Evolutionary conservation across 768 basidiomycete species (phyloP), one percentile per base, ranked within the genome.

Genomic region (Pholiota molesta): DNA sequence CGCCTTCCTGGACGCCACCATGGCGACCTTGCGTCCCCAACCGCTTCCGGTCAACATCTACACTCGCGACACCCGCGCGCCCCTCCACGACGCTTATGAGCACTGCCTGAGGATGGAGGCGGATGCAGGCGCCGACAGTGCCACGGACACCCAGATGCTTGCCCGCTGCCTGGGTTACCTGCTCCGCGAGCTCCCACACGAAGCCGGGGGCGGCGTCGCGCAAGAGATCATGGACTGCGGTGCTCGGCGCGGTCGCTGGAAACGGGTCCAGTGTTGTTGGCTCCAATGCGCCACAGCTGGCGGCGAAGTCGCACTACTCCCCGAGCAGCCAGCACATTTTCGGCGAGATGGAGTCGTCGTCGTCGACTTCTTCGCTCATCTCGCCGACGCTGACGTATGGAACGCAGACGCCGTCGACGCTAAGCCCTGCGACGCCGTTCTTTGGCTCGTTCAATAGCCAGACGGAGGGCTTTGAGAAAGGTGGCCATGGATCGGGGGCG

Each of bases 381-480:
- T 90, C 89, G 4, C 89, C 89, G 10, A 83, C 88, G 8, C 78
- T 90, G 61, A 90, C 86, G 16, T 90, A 86, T 67, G 86, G 86
- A 19, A 86, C 79, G 47, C 86, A 80, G 60, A 79, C 88, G 28
- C 84, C 87, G 16, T 84, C 86, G 40, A 88, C 86, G 29, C 78
- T 89, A 57, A 90, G 89, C 69, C 89, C 89, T 17, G 83, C 87
- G 11, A 90, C 88, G 11, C 88, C 88, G 11, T 90, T 89, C 75
- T 86, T 89, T 73, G 83, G 84, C 28, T 83, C 85, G 8, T 89
- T 90, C 69, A 73, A 71, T 61, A 73, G 64, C 55, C 71, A 74
- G 51, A 59, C 61, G 28, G 77, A 78, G n/a, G 72, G 69, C 13
- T 75, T 75, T 58, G 73, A 73, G 42, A 71, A 69, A 66, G 62